These are phyloP conservation scores for Amylocystis lapponica DNA, from an alignment of 768 basidiomycete genomes.

Conservation along the genomic window DNA sequence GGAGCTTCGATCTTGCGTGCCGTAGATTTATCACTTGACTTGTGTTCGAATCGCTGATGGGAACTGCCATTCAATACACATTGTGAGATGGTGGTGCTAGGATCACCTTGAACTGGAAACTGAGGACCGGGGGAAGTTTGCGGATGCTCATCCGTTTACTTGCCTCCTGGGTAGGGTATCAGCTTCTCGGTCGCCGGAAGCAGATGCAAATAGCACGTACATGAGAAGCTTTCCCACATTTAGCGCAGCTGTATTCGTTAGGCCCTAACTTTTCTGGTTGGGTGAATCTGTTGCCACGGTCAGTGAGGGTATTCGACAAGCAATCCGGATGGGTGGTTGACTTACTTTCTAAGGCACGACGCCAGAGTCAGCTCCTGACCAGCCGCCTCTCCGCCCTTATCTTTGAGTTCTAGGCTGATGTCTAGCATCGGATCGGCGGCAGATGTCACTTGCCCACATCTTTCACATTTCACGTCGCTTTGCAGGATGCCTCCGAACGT, in stretches of 20 bases:
- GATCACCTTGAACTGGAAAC: constrained; percentile 89
- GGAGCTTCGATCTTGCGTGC: constrained; percentile 82
- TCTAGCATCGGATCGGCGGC: constrained; percentile 90
- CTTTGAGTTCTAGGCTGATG: constrained; percentile 78
- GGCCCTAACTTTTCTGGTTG: constrained; percentile 77
- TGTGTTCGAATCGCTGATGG: constrained; percentile 86
- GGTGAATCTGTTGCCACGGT: constrained; percentile 57
- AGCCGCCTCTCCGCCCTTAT: constrained; percentile 38
- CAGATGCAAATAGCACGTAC: constrained; percentile 30
- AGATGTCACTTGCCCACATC: constrained; percentile 72
- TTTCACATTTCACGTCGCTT: constrained; percentile 85
- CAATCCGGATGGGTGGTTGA: not conserved
- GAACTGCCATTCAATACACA: not conserved
- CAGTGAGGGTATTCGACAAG: constrained; percentile 4
- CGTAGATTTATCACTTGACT: constrained; percentile 60
- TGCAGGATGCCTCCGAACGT: constrained; percentile 85
- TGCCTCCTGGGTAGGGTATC: constrained; percentile 33
- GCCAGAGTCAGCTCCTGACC: constrained; percentile 61
- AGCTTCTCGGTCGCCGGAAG: constrained; percentile 3
- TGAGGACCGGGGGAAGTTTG: constrained; percentile 82
- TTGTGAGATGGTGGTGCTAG: not conserved
- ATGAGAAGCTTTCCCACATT: constrained; percentile 68
- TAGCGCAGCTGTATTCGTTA: constrained; percentile 80
- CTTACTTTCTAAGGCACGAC: constrained; percentile 69
- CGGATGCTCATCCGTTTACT: constrained; percentile 82